These are phyloP conservation scores for Diaporthe velutina DNA, from an alignment of 2,329 filamentous ascomycete species.

Conservation along the genomic window DNA sequence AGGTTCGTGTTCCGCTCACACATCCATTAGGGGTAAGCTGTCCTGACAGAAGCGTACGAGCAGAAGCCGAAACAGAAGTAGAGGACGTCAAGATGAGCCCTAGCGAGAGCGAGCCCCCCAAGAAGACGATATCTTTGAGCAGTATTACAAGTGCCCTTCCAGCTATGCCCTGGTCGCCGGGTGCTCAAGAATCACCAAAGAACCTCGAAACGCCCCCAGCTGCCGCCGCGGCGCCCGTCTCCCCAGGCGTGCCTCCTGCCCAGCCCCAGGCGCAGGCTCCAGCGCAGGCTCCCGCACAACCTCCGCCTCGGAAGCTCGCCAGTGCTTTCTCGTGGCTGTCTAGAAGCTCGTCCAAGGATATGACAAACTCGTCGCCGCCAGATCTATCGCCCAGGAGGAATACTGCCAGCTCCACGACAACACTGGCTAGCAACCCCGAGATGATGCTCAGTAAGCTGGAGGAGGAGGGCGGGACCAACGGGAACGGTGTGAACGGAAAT, in stretches of 20 bases:
- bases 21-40: conserved; percentile 32
- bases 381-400: conserved; percentile 71
- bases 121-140: conserved; percentile 73
- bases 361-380: conserved; percentile 67
- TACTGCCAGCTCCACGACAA: conserved; percentile 84
- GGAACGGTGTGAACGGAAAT: conserved; percentile 57
- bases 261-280: conserved; percentile 47
- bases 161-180: conserved; percentile 78
- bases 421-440: conserved; percentile 84
- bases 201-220: conserved; percentile 46
- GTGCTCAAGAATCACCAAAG: conserved; percentile 64
- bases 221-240: conserved; percentile 48
- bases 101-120: conserved; percentile 61
- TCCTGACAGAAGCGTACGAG: conserved; percentile 2
- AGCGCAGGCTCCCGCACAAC: conserved; percentile 51
- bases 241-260: conserved; percentile 45
- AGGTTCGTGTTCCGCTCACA: conserved; percentile 38
- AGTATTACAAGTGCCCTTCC: conserved; percentile 81
- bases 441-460: conserved; percentile 83
- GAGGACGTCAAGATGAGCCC: conserved; percentile 49
- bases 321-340: conserved; percentile 91
- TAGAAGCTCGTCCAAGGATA: conserved; percentile 72
- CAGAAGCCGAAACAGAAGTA: conserved; percentile 39
- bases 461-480: conserved; percentile 68
- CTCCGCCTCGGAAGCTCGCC: conserved; percentile 78